Evolutionary conservation across 345 rosid species (phyloP).

Genomic region (Citrus maxima): DNA sequence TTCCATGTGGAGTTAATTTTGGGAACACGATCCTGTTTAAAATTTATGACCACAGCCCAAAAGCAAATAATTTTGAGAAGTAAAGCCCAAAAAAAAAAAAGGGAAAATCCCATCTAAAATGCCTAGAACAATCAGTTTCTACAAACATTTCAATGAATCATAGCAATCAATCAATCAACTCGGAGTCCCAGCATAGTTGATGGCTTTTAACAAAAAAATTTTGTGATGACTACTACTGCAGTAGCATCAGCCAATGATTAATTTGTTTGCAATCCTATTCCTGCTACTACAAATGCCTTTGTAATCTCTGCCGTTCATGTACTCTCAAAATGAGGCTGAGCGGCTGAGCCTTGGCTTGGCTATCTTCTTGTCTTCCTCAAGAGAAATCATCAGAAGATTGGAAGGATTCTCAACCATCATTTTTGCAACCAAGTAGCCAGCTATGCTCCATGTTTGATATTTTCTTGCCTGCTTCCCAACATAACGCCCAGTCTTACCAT

Average conservation of each 20-base stretch:
- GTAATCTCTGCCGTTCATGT: neutral
- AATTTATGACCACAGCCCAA: neutral
- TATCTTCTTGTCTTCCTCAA: constrained; percentile 45
- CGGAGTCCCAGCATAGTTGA: neutral
- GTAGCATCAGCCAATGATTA: neutral
- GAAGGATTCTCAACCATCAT: constrained; percentile 48
- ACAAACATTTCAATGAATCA: neutral
- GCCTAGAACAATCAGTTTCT: neutral
- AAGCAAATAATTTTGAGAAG: neutral
- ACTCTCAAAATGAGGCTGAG: constrained; percentile 26
- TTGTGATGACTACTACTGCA: neutral
- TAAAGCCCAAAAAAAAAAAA: neutral
- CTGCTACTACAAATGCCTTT: neutral
- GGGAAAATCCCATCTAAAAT: neutral
- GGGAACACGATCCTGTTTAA: neutral
- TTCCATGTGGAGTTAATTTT: neutral
- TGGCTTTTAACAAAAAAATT: neutral
- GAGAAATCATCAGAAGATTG: constrained; percentile 33
- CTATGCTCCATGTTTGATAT: constrained; percentile 50
- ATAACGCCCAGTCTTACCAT: constrained; percentile 45
- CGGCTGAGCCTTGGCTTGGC: constrained; percentile 36
- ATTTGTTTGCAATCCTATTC: neutral
- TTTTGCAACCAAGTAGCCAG: constrained; percentile 45
- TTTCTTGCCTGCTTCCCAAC: constrained; percentile 56
- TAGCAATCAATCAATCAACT: neutral